A percentile compares a stretch with the other conserved stretches of the same genome.
Evolutionary conservation across 140 eudicot species (phyloP).

Genomic region (Cichorium intybus): DNA sequence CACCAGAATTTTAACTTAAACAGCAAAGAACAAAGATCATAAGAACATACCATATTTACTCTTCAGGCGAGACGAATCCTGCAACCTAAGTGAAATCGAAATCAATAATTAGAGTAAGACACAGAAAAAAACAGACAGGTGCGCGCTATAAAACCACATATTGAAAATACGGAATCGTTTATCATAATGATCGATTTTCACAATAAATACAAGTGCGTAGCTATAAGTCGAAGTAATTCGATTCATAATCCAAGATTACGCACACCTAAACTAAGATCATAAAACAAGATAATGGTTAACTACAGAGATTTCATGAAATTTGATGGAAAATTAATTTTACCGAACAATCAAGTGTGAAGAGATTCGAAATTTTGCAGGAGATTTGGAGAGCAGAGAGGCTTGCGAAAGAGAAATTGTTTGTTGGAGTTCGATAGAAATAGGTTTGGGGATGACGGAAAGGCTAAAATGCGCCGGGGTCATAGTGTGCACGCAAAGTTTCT

Average conservation of each 20-base stretch:
- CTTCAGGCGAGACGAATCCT: constrained; percentile 4
- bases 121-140: background rate
- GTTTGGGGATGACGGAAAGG: constrained; percentile 10
- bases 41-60: constrained; percentile 23
- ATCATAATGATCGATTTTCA: background rate
- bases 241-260: background rate
- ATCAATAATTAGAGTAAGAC: background rate
- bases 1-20: background rate
- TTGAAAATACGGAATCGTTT: background rate
- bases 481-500: constrained; percentile 3
- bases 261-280: background rate
- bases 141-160: background rate
- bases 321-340: background rate
- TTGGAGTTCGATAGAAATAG: constrained; percentile 6
- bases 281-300: background rate
- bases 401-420: background rate
- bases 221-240: background rate
- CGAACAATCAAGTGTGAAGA: background rate
- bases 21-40: background rate
- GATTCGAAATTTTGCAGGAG: constrained; percentile 2
- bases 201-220: background rate
- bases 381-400: background rate
- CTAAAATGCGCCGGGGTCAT: constrained; percentile 10
- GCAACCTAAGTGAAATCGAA: constrained; percentile 12
- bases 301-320: background rate